These are phyloP conservation scores for Macaranga tanarius DNA, from an alignment of 441 rosid genomes.

Conservation along the genomic window DNA sequence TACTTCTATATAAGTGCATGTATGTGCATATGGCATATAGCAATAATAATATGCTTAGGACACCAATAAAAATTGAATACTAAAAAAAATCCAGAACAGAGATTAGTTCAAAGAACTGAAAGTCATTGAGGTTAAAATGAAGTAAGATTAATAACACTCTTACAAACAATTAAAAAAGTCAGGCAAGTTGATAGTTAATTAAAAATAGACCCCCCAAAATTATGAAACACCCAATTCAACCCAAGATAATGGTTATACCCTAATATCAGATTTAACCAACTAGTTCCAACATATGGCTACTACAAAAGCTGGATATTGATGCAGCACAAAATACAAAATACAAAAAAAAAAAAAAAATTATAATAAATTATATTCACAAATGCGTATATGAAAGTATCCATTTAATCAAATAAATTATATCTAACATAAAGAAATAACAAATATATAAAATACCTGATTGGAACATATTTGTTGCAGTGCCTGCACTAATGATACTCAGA, in stretches of 20 bases:
- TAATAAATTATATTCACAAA: neutral
- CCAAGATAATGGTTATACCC: neutral
- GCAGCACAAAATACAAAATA: neutral
- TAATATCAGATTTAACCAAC: neutral
- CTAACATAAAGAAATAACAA: slow-evolving; percentile 4
- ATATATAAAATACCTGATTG: slow-evolving; percentile 52
- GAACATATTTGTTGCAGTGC: slow-evolving; percentile 77
- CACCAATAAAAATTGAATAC: neutral
- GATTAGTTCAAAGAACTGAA: neutral
- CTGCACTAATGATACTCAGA: slow-evolving; percentile 63
- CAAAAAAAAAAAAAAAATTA: too few relatives aligned
- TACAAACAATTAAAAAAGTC: neutral
- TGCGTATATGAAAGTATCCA: neutral
- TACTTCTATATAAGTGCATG: neutral
- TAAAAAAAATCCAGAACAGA: neutral
- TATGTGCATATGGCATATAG: neutral
- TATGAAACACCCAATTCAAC: neutral
- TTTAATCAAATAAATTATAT: neutral
- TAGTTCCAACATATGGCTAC: neutral
- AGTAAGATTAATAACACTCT: neutral
- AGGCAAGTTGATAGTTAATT: neutral
- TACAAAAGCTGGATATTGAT: neutral
- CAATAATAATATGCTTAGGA: neutral
- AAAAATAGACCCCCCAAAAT: neutral
- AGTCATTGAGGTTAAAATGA: neutral